Percentiles rank a stretch among this genome's conserved stretches.
Conservation (phyloP, 2,329 filamentous ascomycete genomes). For the Colletotrichum truncatum region DNA sequence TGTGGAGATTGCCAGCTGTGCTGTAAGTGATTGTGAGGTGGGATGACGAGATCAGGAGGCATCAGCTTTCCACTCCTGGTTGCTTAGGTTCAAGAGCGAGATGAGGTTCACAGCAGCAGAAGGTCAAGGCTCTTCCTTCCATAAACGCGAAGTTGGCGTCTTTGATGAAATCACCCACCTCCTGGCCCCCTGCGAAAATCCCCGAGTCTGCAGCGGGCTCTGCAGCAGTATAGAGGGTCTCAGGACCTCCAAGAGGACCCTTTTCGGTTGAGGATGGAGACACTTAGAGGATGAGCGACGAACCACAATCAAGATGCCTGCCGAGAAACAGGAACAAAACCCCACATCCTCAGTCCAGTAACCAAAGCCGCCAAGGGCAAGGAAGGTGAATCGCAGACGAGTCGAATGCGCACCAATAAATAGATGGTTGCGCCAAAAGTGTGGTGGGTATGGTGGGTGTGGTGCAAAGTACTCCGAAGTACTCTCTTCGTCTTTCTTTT, state of each 20-base stretch:
- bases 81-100: too few relatives aligned
- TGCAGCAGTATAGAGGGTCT: constrained; percentile 27
- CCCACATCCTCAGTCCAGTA: constrained; percentile 8
- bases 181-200: constrained; percentile 26
- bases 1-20: not conserved
- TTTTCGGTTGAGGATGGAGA: constrained; percentile 23
- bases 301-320: constrained; percentile 22
- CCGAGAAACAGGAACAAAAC: not conserved
- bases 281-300: constrained; percentile 1
- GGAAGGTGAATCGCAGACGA: constrained; percentile 26
- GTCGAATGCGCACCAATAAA: constrained; percentile 28
- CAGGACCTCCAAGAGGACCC: constrained; percentile 9
- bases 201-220: constrained; percentile 28
- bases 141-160: not conserved
- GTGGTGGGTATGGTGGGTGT: constrained; percentile 16
- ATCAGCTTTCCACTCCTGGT: not conserved
- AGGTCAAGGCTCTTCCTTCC: too few relatives aligned
- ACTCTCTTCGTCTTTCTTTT: not conserved
- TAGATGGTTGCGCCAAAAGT: constrained; percentile 15
- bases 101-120: too few relatives aligned
- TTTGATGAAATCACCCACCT: constrained; percentile 17
- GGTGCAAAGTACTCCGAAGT: constrained; percentile 12
- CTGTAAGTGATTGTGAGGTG: not conserved
- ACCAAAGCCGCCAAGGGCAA: constrained; percentile 16
- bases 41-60: not conserved